These are phyloP conservation scores for Musa schizocarpa DNA, from an alignment of 176 grass and related monocot genomes.

Conservation along the genomic window DNA sequence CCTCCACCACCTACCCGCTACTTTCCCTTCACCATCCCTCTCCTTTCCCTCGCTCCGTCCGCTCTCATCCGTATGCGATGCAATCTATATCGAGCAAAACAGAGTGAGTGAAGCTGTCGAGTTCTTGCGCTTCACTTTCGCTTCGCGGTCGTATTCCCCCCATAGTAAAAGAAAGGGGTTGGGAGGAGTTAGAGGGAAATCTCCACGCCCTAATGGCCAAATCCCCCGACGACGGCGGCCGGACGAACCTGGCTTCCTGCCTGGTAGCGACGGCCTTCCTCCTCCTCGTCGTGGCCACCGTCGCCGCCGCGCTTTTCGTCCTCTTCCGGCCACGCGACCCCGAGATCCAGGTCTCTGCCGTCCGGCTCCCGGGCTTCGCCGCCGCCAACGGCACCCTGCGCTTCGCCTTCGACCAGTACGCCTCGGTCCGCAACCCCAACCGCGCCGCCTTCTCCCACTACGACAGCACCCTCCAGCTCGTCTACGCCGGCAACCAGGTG, in stretches of 20 bases:
- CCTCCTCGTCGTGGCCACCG: conserved; percentile 19
- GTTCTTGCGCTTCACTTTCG: too few species aligned
- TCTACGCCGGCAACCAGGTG: conserved; percentile 52
- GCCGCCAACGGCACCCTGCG: conserved; percentile 57
- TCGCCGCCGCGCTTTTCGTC: conserved; percentile 41
- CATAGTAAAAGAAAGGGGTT: too few species aligned
- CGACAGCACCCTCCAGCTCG: conserved; percentile 81
- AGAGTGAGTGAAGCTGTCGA: too few species aligned
- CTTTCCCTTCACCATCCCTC: too few species aligned
- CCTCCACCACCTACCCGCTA: too few species aligned
- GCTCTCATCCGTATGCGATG: too few species aligned
- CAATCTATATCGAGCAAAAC: too few species aligned
- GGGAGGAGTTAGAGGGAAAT: background rate
- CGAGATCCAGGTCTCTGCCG: conserved; percentile 42
- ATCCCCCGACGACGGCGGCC: background rate
- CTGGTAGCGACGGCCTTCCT: conserved; percentile 47
- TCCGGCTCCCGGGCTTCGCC: conserved; percentile 50
- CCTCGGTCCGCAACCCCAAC: conserved; percentile 70
- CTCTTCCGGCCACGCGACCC: conserved; percentile 60
- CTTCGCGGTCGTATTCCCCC: too few species aligned
- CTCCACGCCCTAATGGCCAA: background rate
- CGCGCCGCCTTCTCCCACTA: conserved; percentile 70
- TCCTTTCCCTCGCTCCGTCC: too few species aligned
- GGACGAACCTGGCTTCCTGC: conserved; percentile 48
- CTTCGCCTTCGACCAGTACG: conserved; percentile 69